Evolutionary conservation across 2,329 filamentous ascomycete species (phyloP).

Genomic region (Polytolypa hystricis): DNA sequence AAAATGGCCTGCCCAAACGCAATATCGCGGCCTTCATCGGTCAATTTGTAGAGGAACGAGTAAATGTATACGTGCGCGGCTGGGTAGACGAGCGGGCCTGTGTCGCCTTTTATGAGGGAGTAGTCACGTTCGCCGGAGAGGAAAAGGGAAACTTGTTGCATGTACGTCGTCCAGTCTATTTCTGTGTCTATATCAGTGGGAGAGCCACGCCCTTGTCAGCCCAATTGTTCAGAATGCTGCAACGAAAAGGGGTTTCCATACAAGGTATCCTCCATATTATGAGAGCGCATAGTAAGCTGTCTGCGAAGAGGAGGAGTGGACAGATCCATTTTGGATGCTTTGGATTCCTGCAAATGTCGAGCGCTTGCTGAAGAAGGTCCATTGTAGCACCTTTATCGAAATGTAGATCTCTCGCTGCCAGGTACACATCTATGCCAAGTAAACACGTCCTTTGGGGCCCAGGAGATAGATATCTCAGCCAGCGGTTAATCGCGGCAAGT

Average conservation of each 20-base stretch:
- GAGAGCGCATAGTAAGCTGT: conserved; percentile 59
- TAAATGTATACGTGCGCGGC: conserved; percentile 91
- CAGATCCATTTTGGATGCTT: conserved; percentile 52
- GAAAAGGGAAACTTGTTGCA: conserved; percentile 79
- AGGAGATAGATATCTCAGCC: too few species aligned
- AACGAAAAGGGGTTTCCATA: conserved; percentile 36
- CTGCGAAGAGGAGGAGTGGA: conserved; percentile 55
- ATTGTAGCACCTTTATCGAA: background rate
- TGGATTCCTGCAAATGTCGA: conserved; percentile 41
- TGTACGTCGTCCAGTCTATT: conserved; percentile 96
- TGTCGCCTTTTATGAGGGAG: conserved; percentile 70
- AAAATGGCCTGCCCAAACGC: conserved; percentile 75
- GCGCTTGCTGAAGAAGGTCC: conserved; percentile 17
- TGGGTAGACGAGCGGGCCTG: conserved; percentile 89
- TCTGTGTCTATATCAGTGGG: conserved; percentile 64
- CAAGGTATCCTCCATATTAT: conserved; percentile 77
- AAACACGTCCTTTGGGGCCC: too few species aligned
- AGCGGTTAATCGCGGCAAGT: too few species aligned
- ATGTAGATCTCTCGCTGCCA: too few species aligned
- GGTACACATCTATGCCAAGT: too few species aligned
- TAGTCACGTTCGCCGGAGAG: conserved; percentile 82
- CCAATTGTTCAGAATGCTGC: conserved; percentile 1
- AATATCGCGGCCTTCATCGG: conserved; percentile 65
- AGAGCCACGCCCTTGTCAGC: background rate
- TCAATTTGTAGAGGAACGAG: conserved; percentile 64